Evolutionary conservation across 495 filamentous ascomycete species (phyloP), one percentile per base, ranked within the genome.

Genomic region (Penicillium salamii): DNA sequence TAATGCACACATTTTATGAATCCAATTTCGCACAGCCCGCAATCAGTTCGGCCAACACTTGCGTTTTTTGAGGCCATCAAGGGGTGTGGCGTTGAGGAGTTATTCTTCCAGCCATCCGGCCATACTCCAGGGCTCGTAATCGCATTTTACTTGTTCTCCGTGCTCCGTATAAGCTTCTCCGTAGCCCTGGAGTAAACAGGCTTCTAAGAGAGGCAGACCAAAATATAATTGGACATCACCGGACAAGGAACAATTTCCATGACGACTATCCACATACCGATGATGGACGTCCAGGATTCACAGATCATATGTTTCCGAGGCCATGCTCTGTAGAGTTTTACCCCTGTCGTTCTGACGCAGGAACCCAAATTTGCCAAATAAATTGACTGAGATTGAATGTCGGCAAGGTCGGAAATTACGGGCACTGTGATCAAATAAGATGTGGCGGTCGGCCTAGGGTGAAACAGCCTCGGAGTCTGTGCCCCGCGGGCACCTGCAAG

Each of bases 361-460:
- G 7, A 29, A 39, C 13, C 5, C n/a, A 18, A 29, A 21, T 32
- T n/a, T 15, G 2, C 24, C 34, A 35, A 15, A 18, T 9, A 23
- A 15, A 39, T 48, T 21, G 34, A 48, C 31, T 48, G 26, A 48
- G 32, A 40, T n/a, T 14, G 36, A 33, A 38, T 38, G 17, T 21
- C 47, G 47, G 47, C 37, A 50, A 14, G 9, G 5, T 33, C 47
- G 47, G 47, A 50, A 36, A 50, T 50, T 50, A 48, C 45, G 34
- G 34, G 28, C 28, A 19, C 15, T 2, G 34, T 33, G 28, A 34
- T 11, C 20, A 17, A 50, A 50, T 50, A 31, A 40, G 15, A 48
- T 40, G 35, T 33, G 46, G 35, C 46, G 17, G 46, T 39, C 28
- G n/a, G 15, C 14, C 20, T 28, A 50, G 29, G 37, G 47, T 50